Evolutionary conservation across 148 eudicot genomes (phyloP), one percentile per base, ranked within the genome.

Genomic region (Pouteria glomerata): DNA sequence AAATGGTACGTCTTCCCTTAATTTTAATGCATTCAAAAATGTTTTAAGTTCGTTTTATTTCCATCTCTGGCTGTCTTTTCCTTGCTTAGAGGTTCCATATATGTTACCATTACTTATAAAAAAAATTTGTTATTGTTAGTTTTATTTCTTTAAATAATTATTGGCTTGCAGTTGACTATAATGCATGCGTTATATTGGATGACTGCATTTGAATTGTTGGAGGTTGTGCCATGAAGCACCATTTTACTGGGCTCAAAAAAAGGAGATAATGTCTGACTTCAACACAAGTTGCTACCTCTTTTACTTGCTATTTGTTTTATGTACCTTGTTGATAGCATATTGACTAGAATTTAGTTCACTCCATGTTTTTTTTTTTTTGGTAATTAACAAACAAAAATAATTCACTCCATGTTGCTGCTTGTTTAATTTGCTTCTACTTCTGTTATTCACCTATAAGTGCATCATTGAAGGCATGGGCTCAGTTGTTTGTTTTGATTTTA

Each of bases 1-100:
- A 82, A 96, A 57, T 66, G 99, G 99, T 96, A 88, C 37, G 86
- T 57, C 58, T 68, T 73, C 55, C 69, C 35, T 1, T 24, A 51
- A 39, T 3, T 57, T 29, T 24, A 41, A 1, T 39, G 13, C 41
- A 8, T 11, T 42, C 3, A 23, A 29, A 19, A 39, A 24, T 6
- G 24, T 29, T 18, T 60, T 3, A 21, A 30, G 29, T 42, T 63
- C 24, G 50, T 63, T 63, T 1, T 21, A 4, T 63, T 39, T 39
- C 13, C 6, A 1, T 37, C 24, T 23, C 45, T 61, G 14, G 8
- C 23, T 63, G 30, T 41, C 4, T 21, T 18, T 45, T 29, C 21
- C 12, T 65, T 26, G 31, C 68, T 63, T 63, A 42, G 31, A 63
- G 68, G 12, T 58, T 27, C 57, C 21, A 5, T 26, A 15, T 31